Evolutionary conservation across 352 stramenopile genomes (phyloP).

Genomic region (Stramenopiles sp.): DNA sequence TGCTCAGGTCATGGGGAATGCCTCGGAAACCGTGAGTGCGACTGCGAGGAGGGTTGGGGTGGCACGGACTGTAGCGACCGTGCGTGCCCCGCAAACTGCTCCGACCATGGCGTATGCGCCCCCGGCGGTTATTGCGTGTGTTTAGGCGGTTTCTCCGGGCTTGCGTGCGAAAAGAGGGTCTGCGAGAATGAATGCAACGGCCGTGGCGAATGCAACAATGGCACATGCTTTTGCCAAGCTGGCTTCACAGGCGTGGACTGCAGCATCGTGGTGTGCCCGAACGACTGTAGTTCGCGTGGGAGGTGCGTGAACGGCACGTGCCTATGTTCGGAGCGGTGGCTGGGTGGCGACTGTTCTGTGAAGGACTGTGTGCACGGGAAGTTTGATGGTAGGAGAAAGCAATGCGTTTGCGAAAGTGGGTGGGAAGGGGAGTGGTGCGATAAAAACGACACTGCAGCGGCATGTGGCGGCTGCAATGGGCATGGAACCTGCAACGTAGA

Average conservation of each 20-base stretch:
- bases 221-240: neutral
- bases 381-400: neutral
- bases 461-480: conserved; percentile 9
- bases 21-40: neutral
- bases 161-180: neutral
- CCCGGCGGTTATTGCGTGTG: no score
- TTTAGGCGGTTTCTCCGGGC: neutral
- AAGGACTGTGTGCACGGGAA: no score
- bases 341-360: no score
- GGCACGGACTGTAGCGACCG: neutral
- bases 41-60: conserved; percentile 3
- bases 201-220: neutral
- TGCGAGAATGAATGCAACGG: neutral
- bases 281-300: neutral
- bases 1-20: conserved; percentile 6
- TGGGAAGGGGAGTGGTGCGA: neutral
- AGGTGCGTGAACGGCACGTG: neutral
- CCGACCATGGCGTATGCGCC: neutral
- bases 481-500: neutral
- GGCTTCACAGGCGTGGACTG: neutral
- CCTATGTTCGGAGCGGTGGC: neutral
- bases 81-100: neutral
- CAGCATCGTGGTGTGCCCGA: neutral
- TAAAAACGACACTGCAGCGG: no score
- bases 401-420: neutral